These are phyloP conservation scores for Alternaria incomplexa DNA, from an alignment of 2,329 filamentous ascomycete genomes.

Conservation along the genomic window DNA sequence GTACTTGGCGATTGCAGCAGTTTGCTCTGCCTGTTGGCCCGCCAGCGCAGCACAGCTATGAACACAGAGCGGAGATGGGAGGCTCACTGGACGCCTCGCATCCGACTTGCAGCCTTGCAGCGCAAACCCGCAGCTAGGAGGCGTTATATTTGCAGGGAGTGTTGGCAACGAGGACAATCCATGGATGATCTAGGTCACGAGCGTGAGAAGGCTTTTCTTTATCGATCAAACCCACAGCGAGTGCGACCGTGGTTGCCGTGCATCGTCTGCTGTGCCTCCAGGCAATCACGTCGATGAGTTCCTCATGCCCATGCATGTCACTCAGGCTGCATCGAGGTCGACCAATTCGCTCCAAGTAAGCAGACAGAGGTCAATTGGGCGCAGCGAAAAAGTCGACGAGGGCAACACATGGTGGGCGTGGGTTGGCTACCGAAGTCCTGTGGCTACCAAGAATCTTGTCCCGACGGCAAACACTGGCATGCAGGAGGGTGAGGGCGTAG, in stretches of 20 bases:
- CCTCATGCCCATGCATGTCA: not conserved
- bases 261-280: constrained; percentile 2
- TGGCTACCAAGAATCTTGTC: constrained; percentile 2
- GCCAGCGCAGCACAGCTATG: constrained; percentile 34
- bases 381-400: not conserved
- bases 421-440: constrained; percentile 19
- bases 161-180: constrained; percentile 14
- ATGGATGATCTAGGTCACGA: constrained; percentile 25
- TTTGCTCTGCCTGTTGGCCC: constrained; percentile 17
- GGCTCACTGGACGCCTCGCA: constrained; percentile 17
- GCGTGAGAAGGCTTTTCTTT: constrained; percentile 7
- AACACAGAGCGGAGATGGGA: constrained; percentile 18
- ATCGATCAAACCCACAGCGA: not conserved
- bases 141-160: constrained; percentile 27
- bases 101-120: constrained; percentile 21
- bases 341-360: constrained; percentile 1
- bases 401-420: constrained; percentile 18
- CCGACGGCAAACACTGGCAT: constrained; percentile 5
- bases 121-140: constrained; percentile 18
- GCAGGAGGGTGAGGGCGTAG: constrained; percentile 6
- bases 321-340: not conserved
- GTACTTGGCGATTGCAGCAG: not conserved
- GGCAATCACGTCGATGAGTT: constrained; percentile 1
- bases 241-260: constrained; percentile 9
- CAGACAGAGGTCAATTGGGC: not conserved